These are phyloP conservation scores for Acer negundo DNA, from an alignment of 345 rosid genomes.

Conservation along the genomic window DNA sequence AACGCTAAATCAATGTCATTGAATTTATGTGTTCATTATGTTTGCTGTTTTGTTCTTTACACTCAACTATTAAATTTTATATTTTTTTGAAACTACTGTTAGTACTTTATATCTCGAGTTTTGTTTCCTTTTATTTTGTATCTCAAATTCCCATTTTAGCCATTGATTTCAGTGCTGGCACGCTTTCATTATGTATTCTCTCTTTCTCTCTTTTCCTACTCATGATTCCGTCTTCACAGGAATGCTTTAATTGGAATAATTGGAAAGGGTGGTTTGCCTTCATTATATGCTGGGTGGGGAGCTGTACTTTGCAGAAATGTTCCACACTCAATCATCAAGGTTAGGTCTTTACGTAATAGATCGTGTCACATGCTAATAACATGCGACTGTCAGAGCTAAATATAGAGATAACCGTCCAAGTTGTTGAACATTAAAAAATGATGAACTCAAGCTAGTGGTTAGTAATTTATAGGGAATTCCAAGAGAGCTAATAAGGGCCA, in stretches of 20 bases:
- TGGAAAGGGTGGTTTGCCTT: constrained; percentile 74
- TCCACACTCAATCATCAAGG: constrained; percentile 95
- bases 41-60: constrained; percentile 5
- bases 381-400: not conserved
- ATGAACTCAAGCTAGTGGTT: not conserved
- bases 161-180: not conserved
- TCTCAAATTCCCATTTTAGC: not conserved
- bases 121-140: not conserved
- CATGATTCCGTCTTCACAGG: constrained; percentile 43
- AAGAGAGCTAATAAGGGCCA: not conserved
- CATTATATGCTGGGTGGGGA: constrained; percentile 90
- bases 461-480: constrained; percentile 2
- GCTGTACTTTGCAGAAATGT: constrained; percentile 95
- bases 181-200: not conserved
- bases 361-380: not conserved
- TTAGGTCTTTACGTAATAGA: constrained; percentile 20
- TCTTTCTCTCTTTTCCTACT: constrained; percentile 12
- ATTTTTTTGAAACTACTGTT: not conserved
- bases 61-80: not conserved
- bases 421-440: not conserved
- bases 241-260: constrained; percentile 71
- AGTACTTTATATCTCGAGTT: not conserved
- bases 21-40: not conserved
- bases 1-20: not conserved
- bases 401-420: not conserved